phyloP scores from a whole-genome alignment of 2,329 filamentous ascomycete species.

The Hypoxylon sp. region DNA sequence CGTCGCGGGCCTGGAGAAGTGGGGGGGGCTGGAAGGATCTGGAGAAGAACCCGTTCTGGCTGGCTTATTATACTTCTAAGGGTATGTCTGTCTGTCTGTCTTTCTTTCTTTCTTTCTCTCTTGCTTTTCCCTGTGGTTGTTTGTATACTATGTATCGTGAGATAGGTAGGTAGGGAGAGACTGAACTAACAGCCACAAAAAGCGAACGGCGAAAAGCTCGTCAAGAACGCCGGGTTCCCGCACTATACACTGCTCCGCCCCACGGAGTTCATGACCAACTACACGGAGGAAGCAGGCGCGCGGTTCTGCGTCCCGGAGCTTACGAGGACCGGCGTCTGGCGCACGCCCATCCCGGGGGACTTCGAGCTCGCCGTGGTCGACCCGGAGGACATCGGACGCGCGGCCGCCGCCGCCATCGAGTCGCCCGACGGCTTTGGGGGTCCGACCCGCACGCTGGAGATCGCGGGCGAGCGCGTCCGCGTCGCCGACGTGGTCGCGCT shows the following conservation, averaged over 20 bases:
- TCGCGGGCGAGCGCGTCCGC: conserved; percentile 16
- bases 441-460: conserved; percentile 8
- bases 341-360: conserved; percentile 6
- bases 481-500: conserved; percentile 7
- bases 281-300: conserved; percentile 2
- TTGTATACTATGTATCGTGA: not conserved
- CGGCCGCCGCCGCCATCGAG: conserved; percentile 19
- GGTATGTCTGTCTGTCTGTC: conserved; percentile 2
- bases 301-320: no score
- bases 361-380: conserved; percentile 15
- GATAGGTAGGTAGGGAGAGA: not conserved
- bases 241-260: conserved; percentile 35
- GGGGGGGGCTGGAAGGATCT: conserved; percentile 1
- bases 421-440: conserved; percentile 16
- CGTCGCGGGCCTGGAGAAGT: conserved; percentile 5
- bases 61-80: conserved; percentile 24
- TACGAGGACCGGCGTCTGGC: conserved; percentile 14
- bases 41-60: conserved; percentile 12
- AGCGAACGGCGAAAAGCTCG: conserved; percentile 28
- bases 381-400: conserved; percentile 26
- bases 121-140: not conserved
- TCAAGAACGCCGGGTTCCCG: conserved; percentile 17
- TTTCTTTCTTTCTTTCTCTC: not conserved
- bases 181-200: not conserved
- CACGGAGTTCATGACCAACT: conserved; percentile 34